Evolutionary conservation across 164 flowering plant genomes (phyloP).

Genomic region (Akebia trifoliata): DNA sequence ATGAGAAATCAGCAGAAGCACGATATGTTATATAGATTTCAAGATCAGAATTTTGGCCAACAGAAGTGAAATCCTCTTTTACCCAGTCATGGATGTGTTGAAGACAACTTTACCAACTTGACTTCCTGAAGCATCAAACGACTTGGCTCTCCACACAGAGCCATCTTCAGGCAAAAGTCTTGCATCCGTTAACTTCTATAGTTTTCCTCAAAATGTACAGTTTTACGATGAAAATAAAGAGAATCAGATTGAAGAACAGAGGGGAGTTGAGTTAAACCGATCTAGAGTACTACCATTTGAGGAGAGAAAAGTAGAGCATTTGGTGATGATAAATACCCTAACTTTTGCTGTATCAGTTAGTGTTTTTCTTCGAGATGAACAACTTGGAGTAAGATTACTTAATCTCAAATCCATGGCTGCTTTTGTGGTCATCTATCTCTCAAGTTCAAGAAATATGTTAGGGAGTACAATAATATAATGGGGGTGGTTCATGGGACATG

Average conservation of each 20-base stretch:
- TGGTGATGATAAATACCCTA: background rate
- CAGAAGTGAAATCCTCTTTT: no score
- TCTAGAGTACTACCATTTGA: no score
- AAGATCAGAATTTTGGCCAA: no score
- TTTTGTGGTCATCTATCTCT: conserved; percentile 6
- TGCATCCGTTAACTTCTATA: conserved; percentile 78
- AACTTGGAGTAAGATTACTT: background rate
- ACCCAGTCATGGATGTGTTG: conserved; percentile 76
- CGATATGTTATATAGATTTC: no score
- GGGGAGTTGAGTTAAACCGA: no score
- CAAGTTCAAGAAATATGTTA: no score
- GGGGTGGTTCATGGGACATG: no score
- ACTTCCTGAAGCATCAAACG: conserved; percentile 87
- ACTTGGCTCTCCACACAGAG: conserved; percentile 78
- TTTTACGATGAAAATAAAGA: no score
- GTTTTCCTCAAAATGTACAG: conserved; percentile 43
- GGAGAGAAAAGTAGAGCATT: background rate
- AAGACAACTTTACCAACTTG: conserved; percentile 88
- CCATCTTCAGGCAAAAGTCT: conserved; percentile 89
- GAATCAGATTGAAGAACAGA: no score
- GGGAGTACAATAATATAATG: no score
- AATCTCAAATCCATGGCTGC: background rate
- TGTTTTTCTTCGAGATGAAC: background rate
- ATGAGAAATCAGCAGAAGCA: no score
- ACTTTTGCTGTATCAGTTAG: background rate